A percentile compares a stretch with the other conserved stretches of the same genome.
Evolutionary conservation across 257 asterid species (phyloP).

Genomic region (Salvia rosmarinus): DNA sequence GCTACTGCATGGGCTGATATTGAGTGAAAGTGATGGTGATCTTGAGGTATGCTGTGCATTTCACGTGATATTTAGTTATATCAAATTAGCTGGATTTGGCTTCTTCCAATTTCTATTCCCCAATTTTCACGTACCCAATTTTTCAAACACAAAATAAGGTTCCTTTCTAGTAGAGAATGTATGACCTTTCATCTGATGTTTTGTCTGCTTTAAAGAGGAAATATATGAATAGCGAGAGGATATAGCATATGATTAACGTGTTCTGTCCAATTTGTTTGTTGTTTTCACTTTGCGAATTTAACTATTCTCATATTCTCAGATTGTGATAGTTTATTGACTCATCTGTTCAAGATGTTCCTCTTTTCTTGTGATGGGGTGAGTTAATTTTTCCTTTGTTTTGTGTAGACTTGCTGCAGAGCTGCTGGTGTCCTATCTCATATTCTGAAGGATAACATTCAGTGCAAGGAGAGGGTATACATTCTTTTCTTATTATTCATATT

Average conservation of each 20-base stretch:
- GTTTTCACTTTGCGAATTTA: conserved; percentile 5
- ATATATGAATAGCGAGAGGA: conserved; percentile 10
- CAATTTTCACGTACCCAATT: background rate
- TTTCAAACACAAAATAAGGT: background rate
- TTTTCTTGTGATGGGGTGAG: conserved; percentile 29
- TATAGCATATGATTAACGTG: background rate
- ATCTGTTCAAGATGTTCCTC: conserved; percentile 15
- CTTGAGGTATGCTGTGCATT: conserved; percentile 67
- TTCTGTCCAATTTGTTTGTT: background rate
- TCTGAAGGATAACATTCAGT: conserved; percentile 69
- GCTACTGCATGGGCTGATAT: conserved; percentile 85
- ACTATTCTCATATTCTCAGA: background rate
- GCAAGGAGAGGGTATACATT: conserved; percentile 84
- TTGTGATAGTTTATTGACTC: background rate
- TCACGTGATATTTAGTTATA: background rate
- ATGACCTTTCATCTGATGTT: conserved; percentile 5
- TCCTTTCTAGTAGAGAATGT: background rate
- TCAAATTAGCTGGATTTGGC: conserved; percentile 21
- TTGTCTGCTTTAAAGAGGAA: background rate
- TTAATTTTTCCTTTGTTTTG: conserved; percentile 26
- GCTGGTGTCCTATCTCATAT: conserved; percentile 87
- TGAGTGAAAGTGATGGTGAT: conserved; percentile 84
- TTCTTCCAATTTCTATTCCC: conserved; percentile 19
- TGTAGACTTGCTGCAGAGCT: conserved; percentile 97
- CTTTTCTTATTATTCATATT: conserved; percentile 27